Evolutionary conservation across 352 stramenopile genomes (phyloP).

Genomic region (Phytophthora idaei): DNA sequence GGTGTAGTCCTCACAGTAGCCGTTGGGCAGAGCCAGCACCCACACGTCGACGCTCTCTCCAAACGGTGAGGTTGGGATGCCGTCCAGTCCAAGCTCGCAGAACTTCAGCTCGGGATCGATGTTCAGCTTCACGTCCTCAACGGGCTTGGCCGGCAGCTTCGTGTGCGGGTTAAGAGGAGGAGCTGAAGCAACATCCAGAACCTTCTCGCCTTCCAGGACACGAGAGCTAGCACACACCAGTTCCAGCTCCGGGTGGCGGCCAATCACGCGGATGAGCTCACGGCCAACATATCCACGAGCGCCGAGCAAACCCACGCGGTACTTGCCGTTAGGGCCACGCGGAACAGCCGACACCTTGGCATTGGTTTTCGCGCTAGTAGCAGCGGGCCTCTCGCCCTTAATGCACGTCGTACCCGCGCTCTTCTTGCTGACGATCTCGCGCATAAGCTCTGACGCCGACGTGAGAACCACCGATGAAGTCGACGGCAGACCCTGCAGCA

Average conservation of each 20-base stretch:
- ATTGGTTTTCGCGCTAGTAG: conserved; percentile 20
- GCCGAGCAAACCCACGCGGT: conserved; percentile 85
- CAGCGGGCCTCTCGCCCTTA: conserved; percentile 47
- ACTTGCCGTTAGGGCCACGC: conserved; percentile 49
- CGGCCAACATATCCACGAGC: conserved; percentile 87
- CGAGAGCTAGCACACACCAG: conserved; percentile 87
- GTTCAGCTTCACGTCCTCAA: conserved; percentile 47
- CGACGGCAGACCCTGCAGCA: conserved; percentile 76
- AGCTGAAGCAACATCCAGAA: conserved; percentile 73
- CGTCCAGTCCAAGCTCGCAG: conserved; percentile 78
- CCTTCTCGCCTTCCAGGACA: conserved; percentile 76
- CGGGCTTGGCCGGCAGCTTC: conserved; percentile 63
- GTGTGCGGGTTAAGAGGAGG: conserved; percentile 87
- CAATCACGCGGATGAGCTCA: conserved; percentile 87
- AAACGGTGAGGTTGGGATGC: conserved; percentile 69
- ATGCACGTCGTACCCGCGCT: conserved; percentile 87
- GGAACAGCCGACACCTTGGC: conserved; percentile 22
- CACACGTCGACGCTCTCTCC: conserved; percentile 87
- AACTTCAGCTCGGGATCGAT: conserved; percentile 83
- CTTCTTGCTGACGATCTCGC: conserved; percentile 87
- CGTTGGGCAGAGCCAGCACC: conserved; percentile 88
- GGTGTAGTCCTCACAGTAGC: conserved; percentile 84
- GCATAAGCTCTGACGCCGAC: conserved; percentile 78
- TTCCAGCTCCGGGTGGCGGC: conserved; percentile 76
- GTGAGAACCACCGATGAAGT: conserved; percentile 87